Conservation (phyloP, 257 asterid genomes). For the Datura wrightii region DNA sequence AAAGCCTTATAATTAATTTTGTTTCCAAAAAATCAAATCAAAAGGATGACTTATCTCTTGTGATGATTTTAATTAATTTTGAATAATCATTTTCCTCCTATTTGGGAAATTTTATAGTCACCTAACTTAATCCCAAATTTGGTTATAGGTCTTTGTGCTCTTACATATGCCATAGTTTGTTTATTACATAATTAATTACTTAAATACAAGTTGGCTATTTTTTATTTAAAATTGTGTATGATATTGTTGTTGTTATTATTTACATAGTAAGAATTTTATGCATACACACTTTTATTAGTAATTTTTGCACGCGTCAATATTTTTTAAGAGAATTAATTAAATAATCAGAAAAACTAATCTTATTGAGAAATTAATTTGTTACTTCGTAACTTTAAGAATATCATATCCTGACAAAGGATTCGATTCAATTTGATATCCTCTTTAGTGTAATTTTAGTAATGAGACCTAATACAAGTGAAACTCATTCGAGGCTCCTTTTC, state of each 20-base stretch:
- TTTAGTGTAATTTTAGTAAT: no score
- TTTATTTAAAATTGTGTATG: not conserved
- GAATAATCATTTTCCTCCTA: not conserved
- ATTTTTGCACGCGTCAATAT: not conserved
- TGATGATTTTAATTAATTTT: not conserved
- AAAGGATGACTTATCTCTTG: not conserved
- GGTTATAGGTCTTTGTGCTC: not conserved
- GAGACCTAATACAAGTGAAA: not conserved
- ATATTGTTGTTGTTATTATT: not conserved
- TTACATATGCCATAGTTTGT: not conserved
- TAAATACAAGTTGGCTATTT: not conserved
- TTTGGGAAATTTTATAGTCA: not conserved
- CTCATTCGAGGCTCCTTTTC: not conserved
- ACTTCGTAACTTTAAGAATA: no score
- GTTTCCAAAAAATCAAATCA: not conserved
- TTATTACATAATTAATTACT: not conserved
- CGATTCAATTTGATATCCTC: no score
- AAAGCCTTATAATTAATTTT: not conserved
- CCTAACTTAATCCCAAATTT: constrained; percentile 20
- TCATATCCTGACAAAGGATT: no score
- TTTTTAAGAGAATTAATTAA: no score
- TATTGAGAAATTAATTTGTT: no score
- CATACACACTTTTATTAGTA: not conserved
- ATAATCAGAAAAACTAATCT: no score
- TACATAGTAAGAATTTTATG: not conserved